Conservation (phyloP, 176 grass and related monocot genomes). For the Hsuehochloa calcarea region DNA sequence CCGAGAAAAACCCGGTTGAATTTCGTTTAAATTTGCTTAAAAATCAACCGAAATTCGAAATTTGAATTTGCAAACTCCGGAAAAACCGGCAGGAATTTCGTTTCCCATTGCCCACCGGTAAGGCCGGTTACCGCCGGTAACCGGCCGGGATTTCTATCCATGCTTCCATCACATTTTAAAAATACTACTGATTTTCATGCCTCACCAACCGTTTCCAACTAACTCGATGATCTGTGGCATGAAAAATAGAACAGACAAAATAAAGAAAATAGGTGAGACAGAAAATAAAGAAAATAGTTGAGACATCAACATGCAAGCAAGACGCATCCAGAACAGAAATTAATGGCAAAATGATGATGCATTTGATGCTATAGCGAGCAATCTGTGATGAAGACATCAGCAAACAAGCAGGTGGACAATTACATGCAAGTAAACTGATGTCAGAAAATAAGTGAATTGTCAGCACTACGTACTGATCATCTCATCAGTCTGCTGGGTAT, state of each 20-base stretch:
- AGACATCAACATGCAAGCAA: not conserved
- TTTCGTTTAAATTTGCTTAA: too few species aligned
- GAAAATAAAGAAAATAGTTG: not conserved
- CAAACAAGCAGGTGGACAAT: constrained; percentile 22
- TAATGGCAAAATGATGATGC: not conserved
- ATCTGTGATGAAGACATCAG: not conserved
- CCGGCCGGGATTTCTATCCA: too few species aligned
- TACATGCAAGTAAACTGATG: not conserved
- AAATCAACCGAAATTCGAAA: too few species aligned
- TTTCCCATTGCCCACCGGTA: too few species aligned
- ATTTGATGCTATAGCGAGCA: not conserved
- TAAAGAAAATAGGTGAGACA: not conserved
- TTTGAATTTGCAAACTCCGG: too few species aligned
- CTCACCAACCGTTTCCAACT: not conserved
- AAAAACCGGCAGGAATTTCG: too few species aligned
- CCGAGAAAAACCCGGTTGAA: too few species aligned
- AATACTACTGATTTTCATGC: not conserved
- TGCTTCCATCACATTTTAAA: not conserved
- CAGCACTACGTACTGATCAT: too few species aligned
- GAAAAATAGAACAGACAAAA: not conserved
- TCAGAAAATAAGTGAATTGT: not conserved
- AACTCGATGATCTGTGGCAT: not conserved
- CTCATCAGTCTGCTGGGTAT: too few species aligned
- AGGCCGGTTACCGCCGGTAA: too few species aligned
- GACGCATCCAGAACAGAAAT: not conserved